Base-by-base conservation (phyloP, 805 yeast species). In the Nakazawaea laoshanensis region DNA sequence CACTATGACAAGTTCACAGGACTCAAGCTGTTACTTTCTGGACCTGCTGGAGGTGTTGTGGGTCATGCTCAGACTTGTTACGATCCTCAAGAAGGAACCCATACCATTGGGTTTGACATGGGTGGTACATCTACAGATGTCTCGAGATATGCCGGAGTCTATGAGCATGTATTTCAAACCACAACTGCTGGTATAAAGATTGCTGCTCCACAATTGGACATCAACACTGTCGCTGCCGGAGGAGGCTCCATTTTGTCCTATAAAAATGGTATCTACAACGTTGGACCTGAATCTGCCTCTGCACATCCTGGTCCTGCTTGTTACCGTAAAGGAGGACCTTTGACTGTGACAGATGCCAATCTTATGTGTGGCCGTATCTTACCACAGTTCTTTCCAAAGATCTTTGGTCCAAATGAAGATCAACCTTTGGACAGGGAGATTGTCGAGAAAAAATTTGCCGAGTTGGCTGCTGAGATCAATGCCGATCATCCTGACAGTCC, bases 41-140 rank as follows among this genome's bases (percentile, higher is more conserved):
- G 78, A 4, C 78, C 78, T 3, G 78, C 78, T 27, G 78, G 78
- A 27, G 78, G 78, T 28, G 70, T 71, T 50, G 77, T 71, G 24
- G 78, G 78, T 5, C 69, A 57, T 34, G 72, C 73, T 2, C 59
- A 59, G 37, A 70, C 78, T 1, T 70, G 77, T 45, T 67, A 55
- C 45, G 72, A 67, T 39, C 32, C 38, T 3, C 42, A 32, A 30
- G 42, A 37, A 12, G 41, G 38, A 13, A 42, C 39, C 12, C 48
- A 48, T 18, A 46, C 52, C 18, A 48, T 55, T 31, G 61, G 61
- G 11, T 53, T 56, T 30, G 62, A 56, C 41, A 55, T 55, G 62
- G 62, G 62, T 27, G 62, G 62, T 32, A 56, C 62, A 17, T 53
- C 59, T 2, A 55, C 62, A 9, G 61, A 55, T 45, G 61, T 55